Conservation (phyloP, 352 stramenopile species). For the Globisporangium splendens region DNA sequence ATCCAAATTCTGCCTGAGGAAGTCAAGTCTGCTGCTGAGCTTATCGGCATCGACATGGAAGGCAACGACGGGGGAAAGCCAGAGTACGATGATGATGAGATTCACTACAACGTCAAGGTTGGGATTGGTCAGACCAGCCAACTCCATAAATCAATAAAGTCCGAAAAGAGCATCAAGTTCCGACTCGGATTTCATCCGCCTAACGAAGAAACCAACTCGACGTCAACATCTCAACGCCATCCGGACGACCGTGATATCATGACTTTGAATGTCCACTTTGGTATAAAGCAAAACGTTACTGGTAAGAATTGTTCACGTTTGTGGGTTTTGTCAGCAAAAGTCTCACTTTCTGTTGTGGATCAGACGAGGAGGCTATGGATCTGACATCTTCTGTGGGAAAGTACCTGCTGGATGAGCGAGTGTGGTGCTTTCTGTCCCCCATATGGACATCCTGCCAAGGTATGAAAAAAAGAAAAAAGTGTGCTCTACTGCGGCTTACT, state of each 20-base stretch:
- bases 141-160: not conserved
- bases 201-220: slow-evolving; percentile 4
- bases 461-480: slow-evolving; percentile 5
- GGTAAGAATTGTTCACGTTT: slow-evolving; percentile 11
- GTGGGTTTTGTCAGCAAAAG: not conserved
- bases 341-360: not conserved
- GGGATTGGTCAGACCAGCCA: slow-evolving; percentile 16
- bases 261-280: slow-evolving; percentile 25
- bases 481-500: not conserved
- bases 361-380: slow-evolving; percentile 55
- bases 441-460: slow-evolving; percentile 39
- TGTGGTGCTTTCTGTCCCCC: slow-evolving; percentile 31
- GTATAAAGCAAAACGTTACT: slow-evolving; percentile 29
- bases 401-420: slow-evolving; percentile 30
- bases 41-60: slow-evolving; percentile 1
- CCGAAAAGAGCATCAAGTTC: slow-evolving; percentile 32
- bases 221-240: not conserved
- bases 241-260: slow-evolving; percentile 19
- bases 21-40: slow-evolving; percentile 6
- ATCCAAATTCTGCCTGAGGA: slow-evolving; percentile 12
- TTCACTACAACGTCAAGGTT: slow-evolving; percentile 33
- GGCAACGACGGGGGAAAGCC: not conserved
- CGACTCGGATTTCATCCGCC: slow-evolving; percentile 30
- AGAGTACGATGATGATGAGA: slow-evolving; percentile 24
- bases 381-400: slow-evolving; percentile 39